A percentile compares a stretch with the other conserved stretches of the same genome.
Evolutionary conservation across 495 filamentous ascomycete species (phyloP).

Genomic region (Amorphotheca resinae): DNA sequence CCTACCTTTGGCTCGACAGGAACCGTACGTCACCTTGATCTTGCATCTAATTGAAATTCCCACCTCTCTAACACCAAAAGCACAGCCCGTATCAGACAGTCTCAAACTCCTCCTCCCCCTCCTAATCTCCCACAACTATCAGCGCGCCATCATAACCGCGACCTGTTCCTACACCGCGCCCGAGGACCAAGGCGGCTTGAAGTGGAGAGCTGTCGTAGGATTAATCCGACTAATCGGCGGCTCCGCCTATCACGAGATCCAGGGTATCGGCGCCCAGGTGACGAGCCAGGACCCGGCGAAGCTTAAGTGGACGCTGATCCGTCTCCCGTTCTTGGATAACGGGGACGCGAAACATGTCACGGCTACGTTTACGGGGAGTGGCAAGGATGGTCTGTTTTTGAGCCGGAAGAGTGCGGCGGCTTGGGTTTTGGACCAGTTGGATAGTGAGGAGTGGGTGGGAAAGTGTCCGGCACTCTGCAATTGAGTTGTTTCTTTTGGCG

Average conservation of each 20-base stretch:
- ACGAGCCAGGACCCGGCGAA: not conserved
- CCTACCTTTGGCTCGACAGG: not conserved
- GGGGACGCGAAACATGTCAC: not conserved
- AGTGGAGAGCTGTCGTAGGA: not conserved
- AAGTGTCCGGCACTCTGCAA: constrained; percentile 1
- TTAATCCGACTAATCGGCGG: not conserved
- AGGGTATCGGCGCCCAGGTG: not conserved
- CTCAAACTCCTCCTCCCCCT: not conserved
- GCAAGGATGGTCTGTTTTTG: constrained; percentile 1
- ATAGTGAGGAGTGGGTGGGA: constrained; percentile 1
- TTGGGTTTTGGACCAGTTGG: not conserved
- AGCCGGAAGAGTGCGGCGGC: not conserved
- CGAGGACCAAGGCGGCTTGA: not conserved
- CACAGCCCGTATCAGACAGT: not conserved
- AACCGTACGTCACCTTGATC: not conserved
- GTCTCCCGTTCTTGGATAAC: not conserved
- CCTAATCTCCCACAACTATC: not conserved
- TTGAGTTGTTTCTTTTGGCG: too few species aligned
- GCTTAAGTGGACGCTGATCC: not conserved
- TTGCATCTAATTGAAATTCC: not conserved
- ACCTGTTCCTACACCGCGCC: not conserved
- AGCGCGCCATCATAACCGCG: not conserved
- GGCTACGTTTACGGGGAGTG: not conserved
- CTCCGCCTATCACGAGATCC: not conserved
- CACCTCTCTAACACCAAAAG: not conserved